Evolutionary conservation across 371 early-diverging fungal species (phyloP).

Genomic region (Syncephalastrum monosporum): DNA sequence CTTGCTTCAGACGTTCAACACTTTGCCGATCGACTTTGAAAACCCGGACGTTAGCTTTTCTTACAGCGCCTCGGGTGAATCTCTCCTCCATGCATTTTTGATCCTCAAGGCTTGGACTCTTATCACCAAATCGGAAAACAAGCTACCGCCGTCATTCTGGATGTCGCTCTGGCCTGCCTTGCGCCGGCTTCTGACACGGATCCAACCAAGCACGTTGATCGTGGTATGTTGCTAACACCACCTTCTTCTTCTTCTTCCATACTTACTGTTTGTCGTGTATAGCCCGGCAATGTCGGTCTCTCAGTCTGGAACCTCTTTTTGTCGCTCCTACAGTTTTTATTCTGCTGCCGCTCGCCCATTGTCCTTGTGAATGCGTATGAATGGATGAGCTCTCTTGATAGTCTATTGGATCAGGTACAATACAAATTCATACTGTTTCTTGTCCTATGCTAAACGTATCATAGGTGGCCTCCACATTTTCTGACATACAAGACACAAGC

Average conservation of each 20-base stretch:
- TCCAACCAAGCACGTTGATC: constrained; percentile 24
- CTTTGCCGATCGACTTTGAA: constrained; percentile 39
- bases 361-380: constrained; percentile 44
- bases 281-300: constrained; percentile 38
- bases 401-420: constrained; percentile 29
- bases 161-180: constrained; percentile 42
- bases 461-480: background rate
- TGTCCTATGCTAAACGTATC: background rate
- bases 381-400: constrained; percentile 43
- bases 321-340: constrained; percentile 45
- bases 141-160: constrained; percentile 28
- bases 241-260: background rate
- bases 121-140: constrained; percentile 12
- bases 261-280: constrained; percentile 1
- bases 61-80: constrained; percentile 43
- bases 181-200: constrained; percentile 26
- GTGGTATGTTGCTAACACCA: constrained; percentile 21
- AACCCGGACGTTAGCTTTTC: constrained; percentile 39
- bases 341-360: constrained; percentile 36
- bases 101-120: constrained; percentile 41
- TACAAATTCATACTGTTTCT: too few species aligned
- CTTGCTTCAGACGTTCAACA: constrained; percentile 38
- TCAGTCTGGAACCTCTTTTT: constrained; percentile 49
- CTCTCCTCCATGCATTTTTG: constrained; percentile 36
- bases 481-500: constrained; percentile 8